Evolutionary conservation across 768 basidiomycete species (phyloP).

Genomic region (Boletus huronensis): DNA sequence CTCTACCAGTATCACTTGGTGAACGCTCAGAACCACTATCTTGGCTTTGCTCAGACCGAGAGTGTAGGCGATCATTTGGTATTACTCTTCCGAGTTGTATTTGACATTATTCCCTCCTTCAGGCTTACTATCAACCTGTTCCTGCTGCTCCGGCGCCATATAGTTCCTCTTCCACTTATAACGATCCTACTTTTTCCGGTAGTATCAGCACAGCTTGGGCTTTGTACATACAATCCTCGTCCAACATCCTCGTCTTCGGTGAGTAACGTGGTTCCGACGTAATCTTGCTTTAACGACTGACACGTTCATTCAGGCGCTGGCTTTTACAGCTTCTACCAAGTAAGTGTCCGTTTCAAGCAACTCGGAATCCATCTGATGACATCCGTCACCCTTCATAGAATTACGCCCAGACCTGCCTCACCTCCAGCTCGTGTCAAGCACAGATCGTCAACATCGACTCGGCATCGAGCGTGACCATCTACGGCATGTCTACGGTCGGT

Average conservation of each 20-base stretch:
- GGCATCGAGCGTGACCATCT: constrained; percentile 37
- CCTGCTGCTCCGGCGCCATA: constrained; percentile 44
- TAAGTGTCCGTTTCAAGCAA: constrained; percentile 1
- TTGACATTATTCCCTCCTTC: not conserved
- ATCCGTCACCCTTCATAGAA: constrained; percentile 25
- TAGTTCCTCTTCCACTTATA: constrained; percentile 29
- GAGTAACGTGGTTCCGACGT: constrained; percentile 14
- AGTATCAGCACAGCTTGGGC: constrained; percentile 6
- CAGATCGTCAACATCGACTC: constrained; percentile 43
- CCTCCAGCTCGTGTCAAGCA: constrained; percentile 35
- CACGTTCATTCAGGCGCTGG: constrained; percentile 37
- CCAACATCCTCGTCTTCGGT: constrained; percentile 44
- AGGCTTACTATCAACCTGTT: constrained; percentile 49
- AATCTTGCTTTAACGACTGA: constrained; percentile 29
- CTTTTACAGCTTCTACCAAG: constrained; percentile 48
- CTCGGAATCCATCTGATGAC: not conserved
- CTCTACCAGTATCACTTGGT: constrained; percentile 48
- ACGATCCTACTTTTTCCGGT: constrained; percentile 37
- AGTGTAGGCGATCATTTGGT: constrained; percentile 30
- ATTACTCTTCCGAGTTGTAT: not conserved
- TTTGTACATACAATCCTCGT: constrained; percentile 31
- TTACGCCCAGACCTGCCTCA: constrained; percentile 37
- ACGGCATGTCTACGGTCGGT: constrained; percentile 45
- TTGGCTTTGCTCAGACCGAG: constrained; percentile 52
- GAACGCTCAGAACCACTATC: constrained; percentile 44